phyloP scores from a whole-genome alignment of 805 yeast genomes.

The Pichia kluyveri region DNA sequence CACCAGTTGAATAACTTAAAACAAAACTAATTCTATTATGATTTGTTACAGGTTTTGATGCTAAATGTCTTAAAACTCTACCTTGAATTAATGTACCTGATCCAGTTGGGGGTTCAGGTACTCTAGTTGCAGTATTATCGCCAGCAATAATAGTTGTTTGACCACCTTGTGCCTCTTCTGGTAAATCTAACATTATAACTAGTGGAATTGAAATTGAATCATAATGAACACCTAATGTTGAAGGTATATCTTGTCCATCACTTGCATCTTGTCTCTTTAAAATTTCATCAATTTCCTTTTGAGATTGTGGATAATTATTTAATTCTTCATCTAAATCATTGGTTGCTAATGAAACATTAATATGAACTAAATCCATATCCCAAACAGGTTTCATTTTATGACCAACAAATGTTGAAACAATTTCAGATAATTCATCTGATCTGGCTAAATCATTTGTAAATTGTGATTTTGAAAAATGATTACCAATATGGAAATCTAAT shows the following conservation, averaged over 20 bases:
- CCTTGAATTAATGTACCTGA: constrained; percentile 40
- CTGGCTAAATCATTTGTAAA: constrained; percentile 44
- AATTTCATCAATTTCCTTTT: constrained; percentile 5
- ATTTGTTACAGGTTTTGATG: constrained; percentile 34
- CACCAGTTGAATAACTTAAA: constrained; percentile 23
- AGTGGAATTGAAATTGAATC: constrained; percentile 41
- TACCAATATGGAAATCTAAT: constrained; percentile 40
- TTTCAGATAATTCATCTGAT: constrained; percentile 40
- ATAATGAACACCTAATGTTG: constrained; percentile 38
- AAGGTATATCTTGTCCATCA: constrained; percentile 31
- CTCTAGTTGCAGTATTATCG: constrained; percentile 22
- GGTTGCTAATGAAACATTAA: constrained; percentile 36
- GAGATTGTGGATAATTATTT: constrained; percentile 8
- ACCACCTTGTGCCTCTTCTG: constrained; percentile 39
- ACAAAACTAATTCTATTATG: constrained; percentile 29
- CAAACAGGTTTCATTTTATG: constrained; percentile 35
- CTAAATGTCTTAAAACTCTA: constrained; percentile 37
- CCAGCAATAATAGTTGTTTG: constrained; percentile 42
- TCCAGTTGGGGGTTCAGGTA: constrained; percentile 36
- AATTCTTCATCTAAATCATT: constrained; percentile 12
- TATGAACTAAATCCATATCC: constrained; percentile 47
- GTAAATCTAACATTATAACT: constrained; percentile 41
- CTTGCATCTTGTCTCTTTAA: constrained; percentile 11
- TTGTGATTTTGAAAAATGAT: constrained; percentile 34
- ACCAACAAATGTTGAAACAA: constrained; percentile 42